These are phyloP conservation scores for Omphalea diandra DNA, from an alignment of 441 rosid species.

Conservation along the genomic window DNA sequence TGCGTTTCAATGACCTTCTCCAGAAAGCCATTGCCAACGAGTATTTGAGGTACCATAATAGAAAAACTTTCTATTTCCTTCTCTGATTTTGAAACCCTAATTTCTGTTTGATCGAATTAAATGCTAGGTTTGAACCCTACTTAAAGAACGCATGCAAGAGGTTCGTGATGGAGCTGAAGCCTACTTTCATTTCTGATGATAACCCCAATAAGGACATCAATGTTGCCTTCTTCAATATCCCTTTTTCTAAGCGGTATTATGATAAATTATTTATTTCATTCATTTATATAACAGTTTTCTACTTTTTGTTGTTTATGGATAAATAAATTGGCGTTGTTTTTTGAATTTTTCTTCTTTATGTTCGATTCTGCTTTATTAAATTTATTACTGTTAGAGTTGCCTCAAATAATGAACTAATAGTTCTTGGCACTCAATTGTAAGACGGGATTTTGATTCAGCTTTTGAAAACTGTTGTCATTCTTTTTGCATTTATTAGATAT, in stretches of 20 bases:
- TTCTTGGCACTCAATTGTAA: not conserved
- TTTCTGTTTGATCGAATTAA: not conserved
- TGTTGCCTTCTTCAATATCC: conserved; percentile 84
- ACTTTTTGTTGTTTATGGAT: not conserved
- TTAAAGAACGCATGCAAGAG: conserved; percentile 90
- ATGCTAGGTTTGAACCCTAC: conserved; percentile 67
- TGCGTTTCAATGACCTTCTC: conserved; percentile 74
- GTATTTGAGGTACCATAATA: conserved; percentile 81
- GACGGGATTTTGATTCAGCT: not conserved
- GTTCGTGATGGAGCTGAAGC: conserved; percentile 77
- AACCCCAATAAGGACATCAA: conserved; percentile 81
- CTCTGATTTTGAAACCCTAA: not conserved
- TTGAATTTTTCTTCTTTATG: not conserved
- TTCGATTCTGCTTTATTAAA: not conserved
- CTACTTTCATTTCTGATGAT: conserved; percentile 67
- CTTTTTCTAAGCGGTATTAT: conserved; percentile 67
- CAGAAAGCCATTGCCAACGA: conserved; percentile 85
- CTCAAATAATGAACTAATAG: not conserved
- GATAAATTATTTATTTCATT: not conserved
- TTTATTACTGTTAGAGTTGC: not conserved
- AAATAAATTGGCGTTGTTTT: not conserved
- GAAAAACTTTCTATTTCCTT: not conserved
- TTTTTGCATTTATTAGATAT: not conserved
- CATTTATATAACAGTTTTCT: not conserved
- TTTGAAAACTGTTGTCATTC: not conserved